Evolutionary conservation across 2,329 filamentous ascomycete genomes (phyloP).

Genomic region (Ceratocystis lukuohia): DNA sequence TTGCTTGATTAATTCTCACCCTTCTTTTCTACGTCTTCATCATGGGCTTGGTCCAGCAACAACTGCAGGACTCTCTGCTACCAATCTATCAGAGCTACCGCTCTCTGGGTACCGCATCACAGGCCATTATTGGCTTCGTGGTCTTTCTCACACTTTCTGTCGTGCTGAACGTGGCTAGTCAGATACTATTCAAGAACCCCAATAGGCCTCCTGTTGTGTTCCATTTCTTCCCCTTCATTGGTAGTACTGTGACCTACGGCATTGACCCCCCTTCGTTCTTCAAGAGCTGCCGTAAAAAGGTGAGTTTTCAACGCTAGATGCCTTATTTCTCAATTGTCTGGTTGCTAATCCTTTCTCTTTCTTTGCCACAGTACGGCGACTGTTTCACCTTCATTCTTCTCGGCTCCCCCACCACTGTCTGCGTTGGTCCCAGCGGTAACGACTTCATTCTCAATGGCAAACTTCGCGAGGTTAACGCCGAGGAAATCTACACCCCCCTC

Average conservation of each 20-base stretch:
- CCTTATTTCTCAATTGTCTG: too few relatives aligned
- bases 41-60: slow-evolving; percentile 45
- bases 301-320: slow-evolving; percentile 28
- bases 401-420: slow-evolving; percentile 80
- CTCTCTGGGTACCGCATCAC: slow-evolving; percentile 34
- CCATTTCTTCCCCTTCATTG: slow-evolving; percentile 70
- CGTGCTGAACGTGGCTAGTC: slow-evolving; percentile 63
- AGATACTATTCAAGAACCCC: slow-evolving; percentile 68
- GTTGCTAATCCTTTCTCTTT: slow-evolving; percentile 8
- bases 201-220: slow-evolving; percentile 73
- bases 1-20: neutral
- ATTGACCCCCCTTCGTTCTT: slow-evolving; percentile 92
- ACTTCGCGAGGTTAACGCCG: slow-evolving; percentile 75
- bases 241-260: slow-evolving; percentile 85
- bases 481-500: slow-evolving; percentile 76
- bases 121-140: slow-evolving; percentile 34
- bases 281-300: slow-evolving; percentile 60
- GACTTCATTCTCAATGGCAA: slow-evolving; percentile 89
- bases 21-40: slow-evolving; percentile 18
- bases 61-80: slow-evolving; percentile 28
- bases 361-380: slow-evolving; percentile 55
- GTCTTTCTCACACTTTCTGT: slow-evolving; percentile 43
- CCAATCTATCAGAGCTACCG: slow-evolving; percentile 39
- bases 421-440: slow-evolving; percentile 67
- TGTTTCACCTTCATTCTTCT: slow-evolving; percentile 81